These are phyloP conservation scores for Phytophthora boehmeriae DNA, from an alignment of 352 stramenopile genomes.

Conservation along the genomic window DNA sequence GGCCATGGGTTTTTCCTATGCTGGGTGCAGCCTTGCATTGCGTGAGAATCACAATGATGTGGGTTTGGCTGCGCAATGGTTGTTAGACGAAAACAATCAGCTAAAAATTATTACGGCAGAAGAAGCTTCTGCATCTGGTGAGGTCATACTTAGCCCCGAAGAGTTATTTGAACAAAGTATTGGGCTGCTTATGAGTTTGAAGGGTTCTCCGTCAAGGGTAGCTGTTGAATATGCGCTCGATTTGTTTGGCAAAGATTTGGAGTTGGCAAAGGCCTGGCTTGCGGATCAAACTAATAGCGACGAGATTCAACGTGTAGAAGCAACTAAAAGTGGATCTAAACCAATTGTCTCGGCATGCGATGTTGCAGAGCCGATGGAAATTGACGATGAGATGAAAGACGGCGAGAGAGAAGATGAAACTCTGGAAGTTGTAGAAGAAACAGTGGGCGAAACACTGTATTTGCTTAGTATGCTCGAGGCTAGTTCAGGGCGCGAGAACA, in stretches of 20 bases:
- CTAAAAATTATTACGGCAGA: constrained; percentile 69
- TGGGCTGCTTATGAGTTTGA: constrained; percentile 73
- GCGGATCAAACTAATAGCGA: constrained; percentile 57
- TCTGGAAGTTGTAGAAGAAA: constrained; percentile 65
- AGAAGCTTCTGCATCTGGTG: constrained; percentile 51
- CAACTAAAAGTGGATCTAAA: constrained; percentile 5
- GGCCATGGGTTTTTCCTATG: constrained; percentile 91
- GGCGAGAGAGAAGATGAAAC: constrained; percentile 52
- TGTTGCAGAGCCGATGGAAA: constrained; percentile 37
- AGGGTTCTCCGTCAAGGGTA: constrained; percentile 52
- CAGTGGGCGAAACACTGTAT: constrained; percentile 78
- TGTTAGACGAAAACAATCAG: constrained; percentile 84
- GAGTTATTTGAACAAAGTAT: constrained; percentile 73
- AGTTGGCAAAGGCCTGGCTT: constrained; percentile 72
- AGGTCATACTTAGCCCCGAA: constrained; percentile 60
- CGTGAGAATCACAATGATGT: constrained; percentile 72
- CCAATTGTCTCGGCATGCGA: constrained; percentile 2
- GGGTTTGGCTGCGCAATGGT: constrained; percentile 78
- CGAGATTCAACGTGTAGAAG: constrained; percentile 71
- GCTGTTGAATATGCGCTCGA: constrained; percentile 66
- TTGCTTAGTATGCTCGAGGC: constrained; percentile 95
- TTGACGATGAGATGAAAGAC: constrained; percentile 62
- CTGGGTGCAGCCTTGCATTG: constrained; percentile 71
- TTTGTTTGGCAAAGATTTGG: constrained; percentile 69
- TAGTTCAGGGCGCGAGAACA: constrained; percentile 39